phyloP scores from a whole-genome alignment of 768 basidiomycete genomes.

The Omphalotus guepiniiformis region DNA sequence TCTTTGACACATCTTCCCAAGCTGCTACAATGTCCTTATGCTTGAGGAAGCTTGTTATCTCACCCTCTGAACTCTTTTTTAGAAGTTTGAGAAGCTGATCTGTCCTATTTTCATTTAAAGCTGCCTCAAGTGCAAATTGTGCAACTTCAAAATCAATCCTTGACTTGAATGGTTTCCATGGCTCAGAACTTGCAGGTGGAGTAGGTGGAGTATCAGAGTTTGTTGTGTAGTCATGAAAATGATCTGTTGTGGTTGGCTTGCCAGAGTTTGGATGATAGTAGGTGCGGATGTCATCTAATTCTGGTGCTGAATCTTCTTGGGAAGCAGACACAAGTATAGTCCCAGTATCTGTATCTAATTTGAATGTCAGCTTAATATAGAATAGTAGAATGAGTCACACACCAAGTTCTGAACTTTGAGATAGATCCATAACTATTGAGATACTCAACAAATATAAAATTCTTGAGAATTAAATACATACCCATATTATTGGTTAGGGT shows the following conservation, averaged over 20 bases:
- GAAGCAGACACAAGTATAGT: no score
- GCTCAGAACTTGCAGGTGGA: slow-evolving; percentile 12
- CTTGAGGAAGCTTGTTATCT: slow-evolving; percentile 11
- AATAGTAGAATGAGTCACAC: no score
- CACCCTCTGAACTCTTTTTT: background rate
- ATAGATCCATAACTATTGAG: no score
- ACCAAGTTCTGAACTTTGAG: no score
- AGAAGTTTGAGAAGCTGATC: slow-evolving; percentile 18
- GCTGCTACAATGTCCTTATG: slow-evolving; percentile 7
- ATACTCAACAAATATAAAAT: no score
- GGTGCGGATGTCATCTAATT: slow-evolving; percentile 24
- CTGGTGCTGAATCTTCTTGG: no score
- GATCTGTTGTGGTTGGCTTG: slow-evolving; percentile 4
- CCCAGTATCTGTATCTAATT: no score
- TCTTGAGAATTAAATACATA: no score
- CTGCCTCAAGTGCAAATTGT: slow-evolving; percentile 18
- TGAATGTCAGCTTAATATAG: no score
- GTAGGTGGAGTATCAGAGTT: background rate
- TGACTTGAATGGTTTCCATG: slow-evolving; percentile 23
- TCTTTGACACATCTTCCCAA: slow-evolving; percentile 8
- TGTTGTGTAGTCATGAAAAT: slow-evolving; percentile 13
- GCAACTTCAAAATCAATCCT: slow-evolving; percentile 25
- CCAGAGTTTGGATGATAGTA: slow-evolving; percentile 22
- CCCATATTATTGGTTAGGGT: no score
- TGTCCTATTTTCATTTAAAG: slow-evolving; percentile 16